Percentiles rank a stretch among this genome's conserved stretches.
Evolutionary conservation across 345 rosid genomes (phyloP).

Genomic region (Odontarrhena argentea): DNA sequence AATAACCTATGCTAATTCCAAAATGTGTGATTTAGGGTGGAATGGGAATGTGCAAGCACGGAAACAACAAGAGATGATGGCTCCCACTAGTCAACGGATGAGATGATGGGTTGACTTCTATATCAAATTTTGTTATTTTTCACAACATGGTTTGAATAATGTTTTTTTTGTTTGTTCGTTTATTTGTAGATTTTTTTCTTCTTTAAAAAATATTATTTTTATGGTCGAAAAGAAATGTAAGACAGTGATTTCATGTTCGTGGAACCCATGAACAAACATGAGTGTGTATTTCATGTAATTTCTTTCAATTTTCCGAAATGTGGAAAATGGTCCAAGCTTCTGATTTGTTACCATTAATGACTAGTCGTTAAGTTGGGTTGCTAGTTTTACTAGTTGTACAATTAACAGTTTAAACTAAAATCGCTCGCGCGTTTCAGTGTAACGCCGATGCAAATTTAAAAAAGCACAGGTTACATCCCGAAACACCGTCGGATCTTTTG

Average conservation of each 20-base stretch:
- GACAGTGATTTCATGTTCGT: background rate
- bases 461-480: conserved; percentile 14
- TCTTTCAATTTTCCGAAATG: background rate
- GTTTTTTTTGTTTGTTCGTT: background rate
- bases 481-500: conserved; percentile 45
- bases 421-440: conserved; percentile 19
- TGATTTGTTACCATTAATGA: conserved; percentile 10
- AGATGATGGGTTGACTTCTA: conserved; percentile 45
- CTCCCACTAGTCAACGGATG: conserved; percentile 50
- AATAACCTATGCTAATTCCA: too few relatives aligned
- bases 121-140: too few relatives aligned
- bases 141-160: background rate
- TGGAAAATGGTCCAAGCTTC: background rate
- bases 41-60: conserved; percentile 48
- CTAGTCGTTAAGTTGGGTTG: conserved; percentile 16
- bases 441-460: conserved; percentile 20
- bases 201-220: too few relatives aligned
- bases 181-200: background rate
- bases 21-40: conserved; percentile 50
- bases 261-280: background rate
- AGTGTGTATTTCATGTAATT: conserved; percentile 15
- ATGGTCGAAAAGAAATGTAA: background rate
- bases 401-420: conserved; percentile 11
- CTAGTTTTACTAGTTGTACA: conserved; percentile 6
- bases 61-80: conserved; percentile 33